phyloP scores from a whole-genome alignment of 2,329 filamentous ascomycete species.

The Amylocarpus encephaloides region DNA sequence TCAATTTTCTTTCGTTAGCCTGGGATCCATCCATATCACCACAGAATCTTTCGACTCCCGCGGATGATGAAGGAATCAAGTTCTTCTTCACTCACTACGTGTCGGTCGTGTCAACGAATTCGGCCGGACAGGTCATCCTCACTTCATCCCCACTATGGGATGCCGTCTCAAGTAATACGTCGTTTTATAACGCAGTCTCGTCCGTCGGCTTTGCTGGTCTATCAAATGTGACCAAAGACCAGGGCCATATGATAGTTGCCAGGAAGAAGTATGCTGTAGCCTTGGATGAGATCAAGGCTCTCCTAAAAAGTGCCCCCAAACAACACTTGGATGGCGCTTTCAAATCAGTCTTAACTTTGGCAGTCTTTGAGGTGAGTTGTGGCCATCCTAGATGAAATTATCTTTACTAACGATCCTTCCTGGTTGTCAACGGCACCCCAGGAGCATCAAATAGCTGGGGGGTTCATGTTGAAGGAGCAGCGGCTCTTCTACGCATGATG shows the following conservation, averaged over 20 bases:
- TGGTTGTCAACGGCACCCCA: conserved; percentile 16
- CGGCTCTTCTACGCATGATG: conserved; percentile 17
- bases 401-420: not conserved
- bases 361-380: conserved; percentile 40
- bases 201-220: conserved; percentile 48
- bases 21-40: not conserved
- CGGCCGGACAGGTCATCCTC: conserved; percentile 1
- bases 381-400: not conserved
- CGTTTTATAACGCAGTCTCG: conserved; percentile 43
- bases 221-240: conserved; percentile 34
- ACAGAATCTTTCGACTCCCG: not conserved
- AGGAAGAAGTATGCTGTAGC: conserved; percentile 45
- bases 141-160: conserved; percentile 23
- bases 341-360: conserved; percentile 46
- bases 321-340: conserved; percentile 46
- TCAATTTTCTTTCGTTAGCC: not conserved
- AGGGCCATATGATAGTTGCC: conserved; percentile 40
- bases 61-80: conserved; percentile 15
- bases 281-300: conserved; percentile 41
- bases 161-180: conserved; percentile 33
- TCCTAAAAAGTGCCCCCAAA: conserved; percentile 38
- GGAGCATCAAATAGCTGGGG: conserved; percentile 8
- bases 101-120: conserved; percentile 3
- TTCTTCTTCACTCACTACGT: conserved; percentile 25
- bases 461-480: conserved; percentile 20